Conservation (phyloP, 2,329 filamentous ascomycete genomes). For the Neofusicoccum parvum region DNA sequence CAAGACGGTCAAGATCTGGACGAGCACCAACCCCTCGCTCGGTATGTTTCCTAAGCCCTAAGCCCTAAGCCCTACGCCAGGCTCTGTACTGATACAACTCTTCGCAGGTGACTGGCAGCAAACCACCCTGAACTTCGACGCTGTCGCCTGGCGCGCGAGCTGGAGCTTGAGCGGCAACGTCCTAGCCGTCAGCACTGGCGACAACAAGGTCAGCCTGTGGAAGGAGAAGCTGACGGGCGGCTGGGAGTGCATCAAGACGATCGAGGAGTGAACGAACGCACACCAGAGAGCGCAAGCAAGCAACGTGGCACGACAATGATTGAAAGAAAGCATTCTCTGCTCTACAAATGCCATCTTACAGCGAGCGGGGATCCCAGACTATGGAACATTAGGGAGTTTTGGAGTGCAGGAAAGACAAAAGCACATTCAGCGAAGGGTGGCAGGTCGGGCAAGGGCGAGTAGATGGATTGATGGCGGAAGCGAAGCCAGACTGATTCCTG, state of each 20-base stretch:
- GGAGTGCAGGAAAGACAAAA: slow-evolving; percentile 2
- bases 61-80: no score
- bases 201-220: slow-evolving; percentile 97
- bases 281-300: neutral
- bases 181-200: slow-evolving; percentile 85
- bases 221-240: slow-evolving; percentile 97
- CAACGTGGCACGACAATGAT: neutral
- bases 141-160: slow-evolving; percentile 91
- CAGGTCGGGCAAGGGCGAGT: neutral
- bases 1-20: slow-evolving; percentile 98
- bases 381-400: neutral
- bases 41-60: slow-evolving; percentile 20
- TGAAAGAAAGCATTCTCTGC: neutral
- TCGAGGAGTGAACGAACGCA: slow-evolving; percentile 69
- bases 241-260: slow-evolving; percentile 96
- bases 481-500: neutral
- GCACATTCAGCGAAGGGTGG: neutral
- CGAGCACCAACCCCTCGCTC: slow-evolving; percentile 49
- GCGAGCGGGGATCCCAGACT: neutral
- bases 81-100: slow-evolving; percentile 25
- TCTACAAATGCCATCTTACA: slow-evolving; percentile 1
- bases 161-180: slow-evolving; percentile 98
- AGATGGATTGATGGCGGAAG: neutral
- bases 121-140: slow-evolving; percentile 85
- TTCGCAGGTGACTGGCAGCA: slow-evolving; percentile 71